Evolutionary conservation across 2,329 filamentous ascomycete species (phyloP).

Genomic region (Penicillium sp.): DNA sequence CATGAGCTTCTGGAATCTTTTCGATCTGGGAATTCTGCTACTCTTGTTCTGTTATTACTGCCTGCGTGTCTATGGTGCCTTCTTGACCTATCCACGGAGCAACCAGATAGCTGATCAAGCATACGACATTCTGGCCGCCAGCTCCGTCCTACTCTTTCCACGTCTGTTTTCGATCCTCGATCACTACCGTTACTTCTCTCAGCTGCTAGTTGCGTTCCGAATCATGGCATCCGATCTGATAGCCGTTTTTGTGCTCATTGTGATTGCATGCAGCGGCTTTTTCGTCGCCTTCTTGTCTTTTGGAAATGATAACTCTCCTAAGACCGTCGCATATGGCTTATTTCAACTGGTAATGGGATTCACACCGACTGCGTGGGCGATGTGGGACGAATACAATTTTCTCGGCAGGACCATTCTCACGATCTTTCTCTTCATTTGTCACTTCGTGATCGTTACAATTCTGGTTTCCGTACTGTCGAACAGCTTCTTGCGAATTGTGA

Average conservation of each 20-base stretch:
- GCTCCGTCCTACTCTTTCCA: conserved; percentile 84
- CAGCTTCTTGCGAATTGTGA: conserved; percentile 92
- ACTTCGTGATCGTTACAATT: conserved; percentile 92
- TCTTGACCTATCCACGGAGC: conserved; percentile 70
- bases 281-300: conserved; percentile 91
- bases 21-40: conserved; percentile 85
- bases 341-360: conserved; percentile 97
- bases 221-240: conserved; percentile 90
- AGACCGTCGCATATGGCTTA: conserved; percentile 80
- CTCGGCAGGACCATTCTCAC: conserved; percentile 75
- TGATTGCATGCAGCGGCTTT: conserved; percentile 90
- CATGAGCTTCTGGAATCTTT: conserved; percentile 97
- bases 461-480: conserved; percentile 95
- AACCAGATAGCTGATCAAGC: conserved; percentile 77
- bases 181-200: conserved; percentile 94
- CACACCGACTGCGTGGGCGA: conserved; percentile 90
- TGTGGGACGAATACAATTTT: conserved; percentile 78
- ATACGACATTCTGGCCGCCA: conserved; percentile 91
- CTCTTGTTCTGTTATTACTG: conserved; percentile 87
- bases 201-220: conserved; percentile 88
- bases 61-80: conserved; percentile 82
- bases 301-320: conserved; percentile 67
- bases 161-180: conserved; percentile 91
- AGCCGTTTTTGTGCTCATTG: conserved; percentile 78
- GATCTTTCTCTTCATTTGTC: conserved; percentile 88